A percentile compares a stretch with the other conserved stretches of the same genome.
phyloP scores from a whole-genome alignment of 495 filamentous ascomycete species.

The Penicillium pancosmium region DNA sequence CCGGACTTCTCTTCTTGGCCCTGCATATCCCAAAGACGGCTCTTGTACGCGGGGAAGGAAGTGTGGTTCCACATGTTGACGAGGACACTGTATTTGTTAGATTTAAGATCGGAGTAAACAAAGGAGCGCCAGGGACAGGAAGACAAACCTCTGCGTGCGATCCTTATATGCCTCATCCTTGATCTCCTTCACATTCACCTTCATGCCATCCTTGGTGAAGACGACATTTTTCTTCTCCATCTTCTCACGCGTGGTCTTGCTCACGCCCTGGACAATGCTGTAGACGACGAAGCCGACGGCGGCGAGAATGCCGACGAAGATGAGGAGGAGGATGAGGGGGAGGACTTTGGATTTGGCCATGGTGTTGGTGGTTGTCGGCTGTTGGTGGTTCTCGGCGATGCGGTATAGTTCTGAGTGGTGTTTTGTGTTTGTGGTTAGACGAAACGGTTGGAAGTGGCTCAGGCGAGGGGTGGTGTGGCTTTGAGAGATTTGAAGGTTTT shows the following conservation, averaged over 20 bases:
- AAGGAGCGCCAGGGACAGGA: not conserved
- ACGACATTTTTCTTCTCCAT: slow-evolving; percentile 83
- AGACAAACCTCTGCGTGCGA: slow-evolving; percentile 68
- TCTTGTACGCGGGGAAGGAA: slow-evolving; percentile 61
- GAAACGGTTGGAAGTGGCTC: slow-evolving; percentile 8
- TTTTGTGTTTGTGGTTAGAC: too few species aligned
- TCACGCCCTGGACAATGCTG: slow-evolving; percentile 67
- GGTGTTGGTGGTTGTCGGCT: not conserved
- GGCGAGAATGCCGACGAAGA: slow-evolving; percentile 61
- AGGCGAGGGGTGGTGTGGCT: slow-evolving; percentile 1
- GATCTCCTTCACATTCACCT: slow-evolving; percentile 76
- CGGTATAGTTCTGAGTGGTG: too few species aligned
- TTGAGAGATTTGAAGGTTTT: not conserved
- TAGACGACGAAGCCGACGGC: slow-evolving; percentile 77
- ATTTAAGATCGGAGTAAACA: slow-evolving; percentile 2
- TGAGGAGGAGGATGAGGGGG: slow-evolving; percentile 73
- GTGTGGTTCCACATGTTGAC: slow-evolving; percentile 80
- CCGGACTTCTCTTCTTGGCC: slow-evolving; percentile 22
- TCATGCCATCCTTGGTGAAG: slow-evolving; percentile 82
- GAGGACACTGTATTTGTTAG: slow-evolving; percentile 47
- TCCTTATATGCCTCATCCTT: slow-evolving; percentile 79
- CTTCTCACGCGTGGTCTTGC: slow-evolving; percentile 65
- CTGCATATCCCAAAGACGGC: slow-evolving; percentile 56
- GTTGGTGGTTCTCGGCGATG: too few species aligned
- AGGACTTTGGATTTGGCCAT: slow-evolving; percentile 50